Base-by-base conservation (phyloP, 495 filamentous ascomycete genomes). In the Rusavskia elegans region DNA sequence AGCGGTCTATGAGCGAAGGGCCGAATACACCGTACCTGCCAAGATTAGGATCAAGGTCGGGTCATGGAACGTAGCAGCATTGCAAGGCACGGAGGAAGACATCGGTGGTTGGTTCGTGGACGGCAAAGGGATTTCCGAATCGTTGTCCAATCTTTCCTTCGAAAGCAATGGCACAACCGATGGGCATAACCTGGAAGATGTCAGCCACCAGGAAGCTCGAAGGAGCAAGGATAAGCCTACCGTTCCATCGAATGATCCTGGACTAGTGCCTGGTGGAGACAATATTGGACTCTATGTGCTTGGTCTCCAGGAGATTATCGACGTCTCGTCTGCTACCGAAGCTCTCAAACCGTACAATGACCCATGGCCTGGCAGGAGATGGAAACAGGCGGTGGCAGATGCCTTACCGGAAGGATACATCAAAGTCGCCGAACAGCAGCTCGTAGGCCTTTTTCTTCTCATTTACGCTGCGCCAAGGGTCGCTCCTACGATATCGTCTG, bases 11-110 rank as follows among this genome's bases (percentile, higher is more conserved):
- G 80, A 82, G 11, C 72, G 92, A 40, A 79, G 80, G 54, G 66
- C 78, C 37, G 89, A 96, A 59, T 99, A 88, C 61, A 82, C 81
- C 9, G 75, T 74, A 13, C 74, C 80, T 30, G 74, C 75, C 51
- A 74, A 76, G 29, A 76, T 95, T 50, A 79, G 78, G 52, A 76
- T 97, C 58, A 96, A 94, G 60, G 71, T 96, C 21, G 92, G 89
- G 5, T 82, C 83, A 1, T 99, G 93, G 93, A 99, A 99, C 66
- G 87, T 96, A 27, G 93, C 88, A 8, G 80, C 84, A 1, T 76
- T 82, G 52, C 74, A 81, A 38, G 85, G 82, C 32, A 89, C 87
- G 1, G 89, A 94, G 63, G 82, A 84, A 55, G 89, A 95, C 63
- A 68, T 96, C 8, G 84, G 77, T 1, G 79, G 74, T 29, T 96